Evolutionary conservation across 768 basidiomycete species (phyloP).

Genomic region (Tricholoma flavovirens): DNA sequence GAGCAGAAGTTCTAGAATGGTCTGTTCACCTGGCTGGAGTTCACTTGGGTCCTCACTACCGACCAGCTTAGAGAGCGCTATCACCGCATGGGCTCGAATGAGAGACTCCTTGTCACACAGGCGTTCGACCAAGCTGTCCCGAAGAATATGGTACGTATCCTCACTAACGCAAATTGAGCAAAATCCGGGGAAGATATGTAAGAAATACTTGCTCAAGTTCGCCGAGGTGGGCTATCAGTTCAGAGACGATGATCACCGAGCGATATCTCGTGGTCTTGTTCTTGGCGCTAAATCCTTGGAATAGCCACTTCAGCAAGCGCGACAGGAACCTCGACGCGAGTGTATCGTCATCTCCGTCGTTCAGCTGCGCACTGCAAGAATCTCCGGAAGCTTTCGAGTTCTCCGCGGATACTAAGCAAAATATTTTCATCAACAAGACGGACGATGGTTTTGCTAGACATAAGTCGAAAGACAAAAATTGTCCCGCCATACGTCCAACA

Average conservation of each 20-base stretch:
- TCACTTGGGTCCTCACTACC: slow-evolving; percentile 62
- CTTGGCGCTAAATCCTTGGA: slow-evolving; percentile 83
- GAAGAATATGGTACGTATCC: slow-evolving; percentile 68
- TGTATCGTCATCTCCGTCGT: slow-evolving; percentile 60
- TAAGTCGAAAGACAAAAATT: not conserved
- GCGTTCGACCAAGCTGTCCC: slow-evolving; percentile 68
- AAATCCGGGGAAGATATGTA: not conserved
- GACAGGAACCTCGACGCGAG: slow-evolving; percentile 63
- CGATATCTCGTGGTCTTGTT: slow-evolving; percentile 87
- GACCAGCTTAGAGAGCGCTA: slow-evolving; percentile 75
- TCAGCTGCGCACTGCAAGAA: slow-evolving; percentile 16
- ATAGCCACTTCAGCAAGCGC: slow-evolving; percentile 63
- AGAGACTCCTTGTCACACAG: slow-evolving; percentile 78
- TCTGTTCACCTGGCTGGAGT: slow-evolving; percentile 41
- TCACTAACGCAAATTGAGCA: slow-evolving; percentile 47
- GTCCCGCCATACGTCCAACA: not conserved
- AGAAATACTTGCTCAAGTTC: slow-evolving; percentile 73
- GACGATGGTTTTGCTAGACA: not conserved
- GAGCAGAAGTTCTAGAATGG: slow-evolving; percentile 60
- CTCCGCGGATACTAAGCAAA: slow-evolving; percentile 23
- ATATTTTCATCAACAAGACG: not conserved
- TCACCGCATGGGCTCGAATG: slow-evolving; percentile 80
- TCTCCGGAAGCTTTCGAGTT: slow-evolving; percentile 24
- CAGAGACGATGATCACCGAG: slow-evolving; percentile 73
- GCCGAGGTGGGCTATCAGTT: slow-evolving; percentile 79